These are phyloP conservation scores for Guyanaporus albipodus DNA, from an alignment of 768 basidiomycete genomes.

Conservation along the genomic window DNA sequence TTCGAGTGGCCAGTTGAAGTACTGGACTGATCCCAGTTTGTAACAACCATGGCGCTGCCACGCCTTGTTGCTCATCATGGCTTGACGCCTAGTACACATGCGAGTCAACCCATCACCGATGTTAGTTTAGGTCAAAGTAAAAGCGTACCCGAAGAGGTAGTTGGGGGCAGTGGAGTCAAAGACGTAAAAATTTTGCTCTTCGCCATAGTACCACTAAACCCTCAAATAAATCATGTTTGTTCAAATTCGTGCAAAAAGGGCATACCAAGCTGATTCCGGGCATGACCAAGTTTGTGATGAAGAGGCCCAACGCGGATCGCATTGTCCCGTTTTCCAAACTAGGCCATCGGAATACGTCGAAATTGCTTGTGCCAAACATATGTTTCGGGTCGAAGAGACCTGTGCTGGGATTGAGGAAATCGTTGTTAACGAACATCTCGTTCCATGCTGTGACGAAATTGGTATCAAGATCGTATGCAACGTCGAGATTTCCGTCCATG, in stretches of 20 bases:
- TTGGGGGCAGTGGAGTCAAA: constrained; percentile 87
- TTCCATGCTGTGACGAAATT: constrained; percentile 93
- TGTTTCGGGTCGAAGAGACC: constrained; percentile 76
- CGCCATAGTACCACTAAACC: constrained; percentile 74
- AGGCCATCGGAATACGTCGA: constrained; percentile 94
- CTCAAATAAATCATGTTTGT: neutral
- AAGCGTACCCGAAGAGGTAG: constrained; percentile 79
- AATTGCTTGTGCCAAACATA: constrained; percentile 91
- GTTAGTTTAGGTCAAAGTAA: neutral
- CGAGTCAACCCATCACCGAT: constrained; percentile 1
- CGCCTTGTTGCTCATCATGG: constrained; percentile 79
- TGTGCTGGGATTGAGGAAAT: constrained; percentile 71
- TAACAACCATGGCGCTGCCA: constrained; percentile 97
- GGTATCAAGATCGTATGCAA: constrained; percentile 77
- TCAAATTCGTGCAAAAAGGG: neutral
- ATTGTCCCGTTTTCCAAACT: constrained; percentile 81
- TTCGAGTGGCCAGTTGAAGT: constrained; percentile 90
- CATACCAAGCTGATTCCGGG: constrained; percentile 80
- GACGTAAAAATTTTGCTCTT: constrained; percentile 88
- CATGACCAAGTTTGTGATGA: constrained; percentile 76
- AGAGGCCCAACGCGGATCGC: constrained; percentile 69
- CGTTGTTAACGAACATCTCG: constrained; percentile 84
- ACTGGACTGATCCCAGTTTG: constrained; percentile 82
- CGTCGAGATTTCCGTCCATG: constrained; percentile 93
- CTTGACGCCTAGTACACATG: constrained; percentile 66